A percentile compares a stretch with the other conserved stretches of the same genome.
These are phyloP conservation scores for Fusarium torulosum DNA, from an alignment of 2,329 filamentous ascomycete genomes.

Conservation along the genomic window DNA sequence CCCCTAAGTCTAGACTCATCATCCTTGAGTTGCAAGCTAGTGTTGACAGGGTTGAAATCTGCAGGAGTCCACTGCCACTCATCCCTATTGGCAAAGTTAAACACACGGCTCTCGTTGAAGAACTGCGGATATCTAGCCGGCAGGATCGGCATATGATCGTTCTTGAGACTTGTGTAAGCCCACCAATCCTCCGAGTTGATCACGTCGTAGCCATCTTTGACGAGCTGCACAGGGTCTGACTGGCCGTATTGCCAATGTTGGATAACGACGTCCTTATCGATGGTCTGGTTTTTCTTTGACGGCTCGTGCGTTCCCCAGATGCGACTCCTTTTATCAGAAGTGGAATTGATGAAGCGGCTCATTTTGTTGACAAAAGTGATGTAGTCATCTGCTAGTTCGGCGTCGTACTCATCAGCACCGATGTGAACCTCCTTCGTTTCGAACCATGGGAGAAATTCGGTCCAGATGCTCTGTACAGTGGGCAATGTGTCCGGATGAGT, in stretches of 20 bases:
- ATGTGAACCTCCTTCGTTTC: constrained; percentile 22
- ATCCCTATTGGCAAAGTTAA: constrained; percentile 6
- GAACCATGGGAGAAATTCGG: constrained; percentile 23
- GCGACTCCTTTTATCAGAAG: constrained; percentile 8
- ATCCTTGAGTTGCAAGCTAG: constrained; percentile 6
- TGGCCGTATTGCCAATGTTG: constrained; percentile 34
- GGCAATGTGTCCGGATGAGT: constrained; percentile 7
- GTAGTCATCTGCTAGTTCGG: constrained; percentile 26
- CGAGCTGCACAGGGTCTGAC: constrained; percentile 13
- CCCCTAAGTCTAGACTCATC: neutral
- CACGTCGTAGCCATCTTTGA: constrained; percentile 16
- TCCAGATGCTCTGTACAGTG: constrained; percentile 20
- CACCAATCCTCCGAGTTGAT: constrained; percentile 35
- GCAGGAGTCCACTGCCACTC: constrained; percentile 26
- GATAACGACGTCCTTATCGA: constrained; percentile 11
- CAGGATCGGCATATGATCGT: constrained; percentile 29
- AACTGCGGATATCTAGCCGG: constrained; percentile 26
- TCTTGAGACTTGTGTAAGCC: constrained; percentile 30
- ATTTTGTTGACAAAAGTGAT: constrained; percentile 30
- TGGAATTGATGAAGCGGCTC: constrained; percentile 25
- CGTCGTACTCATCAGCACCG: constrained; percentile 24
- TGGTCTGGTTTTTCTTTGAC: constrained; percentile 19
- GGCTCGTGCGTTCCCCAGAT: constrained; percentile 26
- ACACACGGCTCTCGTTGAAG: constrained; percentile 20
- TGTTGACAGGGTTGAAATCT: constrained; percentile 20